Base-by-base conservation (phyloP, 768 basidiomycete genomes). In the Dacryopinax spathularia region DNA sequence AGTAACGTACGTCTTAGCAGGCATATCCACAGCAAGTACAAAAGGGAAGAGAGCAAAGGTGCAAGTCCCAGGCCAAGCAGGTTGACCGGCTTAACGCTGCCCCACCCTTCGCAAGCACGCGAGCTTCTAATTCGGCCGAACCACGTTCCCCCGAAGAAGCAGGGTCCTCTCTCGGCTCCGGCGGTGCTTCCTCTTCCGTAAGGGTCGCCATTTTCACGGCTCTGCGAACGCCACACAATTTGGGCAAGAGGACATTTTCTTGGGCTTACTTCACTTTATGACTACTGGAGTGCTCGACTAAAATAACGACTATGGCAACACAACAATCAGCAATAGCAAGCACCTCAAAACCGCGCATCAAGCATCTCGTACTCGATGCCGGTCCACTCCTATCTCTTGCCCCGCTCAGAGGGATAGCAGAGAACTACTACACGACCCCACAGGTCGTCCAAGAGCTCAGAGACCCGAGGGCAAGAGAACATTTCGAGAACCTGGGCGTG, bases 391-490 rank as follows among this genome's bases (percentile, higher is more conserved):
- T 98, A 2, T 91, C 91, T 2, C 78, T 95, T 1, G 87, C 88
- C 0, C 91, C 94, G 0, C 81, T 98, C 9, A 81, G 91, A n/a
- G 91, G 92, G 12, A 76, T 98, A 29, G 91, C 96, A 20, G 80
- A 87, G 67, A 83, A 82, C 34, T 98, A 88, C 73, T 76, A 89
- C 65, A 95, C 93, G 5, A 88, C 90, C 0, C 93, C 92, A 0
- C 88, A 92, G 68, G 94, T 98, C 9, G 77, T 98, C 33, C 80
- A 84, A 2, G 96, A 99, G 73, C 76, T 99, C 67, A 87, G 89
- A 73, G 95, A 97, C 76, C 84, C 81, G 72, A 84, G 85, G 25
- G 91, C 91, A 3, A 76, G 92, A 68, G 86, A 93, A 70, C 88
- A 98, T 72, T 86, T 95, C 69, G 83, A 91, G 67, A 81, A 82